These are phyloP conservation scores for Tuber indicum DNA, from an alignment of 495 filamentous ascomycete genomes.

Conservation along the genomic window DNA sequence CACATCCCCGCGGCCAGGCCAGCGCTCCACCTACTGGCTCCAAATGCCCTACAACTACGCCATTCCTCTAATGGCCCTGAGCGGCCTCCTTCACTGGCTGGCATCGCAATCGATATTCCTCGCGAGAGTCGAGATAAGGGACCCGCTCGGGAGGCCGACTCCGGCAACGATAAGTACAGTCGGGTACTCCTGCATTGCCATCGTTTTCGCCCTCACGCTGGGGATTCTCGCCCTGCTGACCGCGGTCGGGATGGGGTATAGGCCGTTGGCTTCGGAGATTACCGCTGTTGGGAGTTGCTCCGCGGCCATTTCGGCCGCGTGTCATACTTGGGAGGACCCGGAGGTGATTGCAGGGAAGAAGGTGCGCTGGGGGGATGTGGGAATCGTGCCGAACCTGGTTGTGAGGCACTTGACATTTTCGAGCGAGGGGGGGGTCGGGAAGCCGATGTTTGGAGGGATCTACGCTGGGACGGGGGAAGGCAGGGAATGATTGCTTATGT, in stretches of 20 bases:
- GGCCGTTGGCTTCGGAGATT: neutral
- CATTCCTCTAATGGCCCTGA: slow-evolving; percentile 40
- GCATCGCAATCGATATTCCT: slow-evolving; percentile 47
- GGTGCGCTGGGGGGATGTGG: slow-evolving; percentile 1
- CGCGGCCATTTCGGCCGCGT: slow-evolving; percentile 16
- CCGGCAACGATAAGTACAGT: neutral
- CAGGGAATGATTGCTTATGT: neutral
- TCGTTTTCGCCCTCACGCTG: slow-evolving; percentile 4
- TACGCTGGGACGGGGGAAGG: neutral
- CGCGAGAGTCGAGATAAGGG: slow-evolving; percentile 29
- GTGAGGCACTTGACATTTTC: neutral
- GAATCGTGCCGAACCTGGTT: fast-evolving
- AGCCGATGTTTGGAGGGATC: neutral
- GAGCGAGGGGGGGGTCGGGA: neutral
- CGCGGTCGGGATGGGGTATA: neutral
- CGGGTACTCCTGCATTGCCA: slow-evolving; percentile 15
- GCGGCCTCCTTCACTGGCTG: slow-evolving; percentile 45
- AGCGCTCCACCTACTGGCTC: slow-evolving; percentile 46
- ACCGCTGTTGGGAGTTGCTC: slow-evolving; percentile 9
- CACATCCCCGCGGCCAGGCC: slow-evolving; percentile 41
- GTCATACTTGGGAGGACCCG: slow-evolving; percentile 6
- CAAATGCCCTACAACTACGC: slow-evolving; percentile 45
- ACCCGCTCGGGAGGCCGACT: slow-evolving; percentile 8
- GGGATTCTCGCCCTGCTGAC: slow-evolving; percentile 1
- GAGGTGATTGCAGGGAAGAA: neutral